phyloP scores from a whole-genome alignment of 257 asterid species.

The Henckelia pumila region DNA sequence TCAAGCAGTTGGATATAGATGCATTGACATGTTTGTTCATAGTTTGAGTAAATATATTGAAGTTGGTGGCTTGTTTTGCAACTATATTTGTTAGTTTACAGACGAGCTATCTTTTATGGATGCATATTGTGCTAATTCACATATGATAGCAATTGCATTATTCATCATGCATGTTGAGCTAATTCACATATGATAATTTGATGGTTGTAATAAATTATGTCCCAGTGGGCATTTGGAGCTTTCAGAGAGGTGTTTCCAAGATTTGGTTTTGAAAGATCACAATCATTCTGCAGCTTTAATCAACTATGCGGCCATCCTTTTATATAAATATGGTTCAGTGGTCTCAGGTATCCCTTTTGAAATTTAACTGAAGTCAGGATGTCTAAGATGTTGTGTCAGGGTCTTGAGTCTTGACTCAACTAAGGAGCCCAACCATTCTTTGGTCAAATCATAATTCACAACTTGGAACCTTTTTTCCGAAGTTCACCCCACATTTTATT shows the following conservation, averaged over 20 bases:
- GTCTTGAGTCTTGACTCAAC: not conserved
- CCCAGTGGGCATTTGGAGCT: constrained; percentile 80
- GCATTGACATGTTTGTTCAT: not conserved
- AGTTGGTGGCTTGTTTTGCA: not conserved
- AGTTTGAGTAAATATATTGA: not conserved
- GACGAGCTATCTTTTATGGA: not conserved
- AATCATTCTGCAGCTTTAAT: constrained; percentile 88
- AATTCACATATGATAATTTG: constrained; percentile 24
- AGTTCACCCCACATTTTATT: not conserved
- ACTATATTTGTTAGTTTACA: not conserved
- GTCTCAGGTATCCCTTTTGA: constrained; percentile 53
- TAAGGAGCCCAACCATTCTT: not conserved
- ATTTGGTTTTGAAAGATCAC: constrained; percentile 78
- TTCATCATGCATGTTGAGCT: not conserved
- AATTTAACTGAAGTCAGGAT: not conserved
- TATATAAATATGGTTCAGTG: constrained; percentile 75
- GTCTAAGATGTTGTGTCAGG: not conserved
- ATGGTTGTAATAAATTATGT: constrained; percentile 22
- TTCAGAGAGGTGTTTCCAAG: constrained; percentile 82
- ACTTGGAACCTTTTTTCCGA: too few relatives aligned
- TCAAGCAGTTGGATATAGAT: too few relatives aligned
- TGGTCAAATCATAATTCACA: not conserved
- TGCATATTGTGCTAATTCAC: not conserved
- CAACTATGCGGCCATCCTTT: constrained; percentile 83
- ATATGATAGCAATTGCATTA: not conserved